Conservation (phyloP, 345 rosid genomes). For the Mallotus nudiflorus region DNA sequence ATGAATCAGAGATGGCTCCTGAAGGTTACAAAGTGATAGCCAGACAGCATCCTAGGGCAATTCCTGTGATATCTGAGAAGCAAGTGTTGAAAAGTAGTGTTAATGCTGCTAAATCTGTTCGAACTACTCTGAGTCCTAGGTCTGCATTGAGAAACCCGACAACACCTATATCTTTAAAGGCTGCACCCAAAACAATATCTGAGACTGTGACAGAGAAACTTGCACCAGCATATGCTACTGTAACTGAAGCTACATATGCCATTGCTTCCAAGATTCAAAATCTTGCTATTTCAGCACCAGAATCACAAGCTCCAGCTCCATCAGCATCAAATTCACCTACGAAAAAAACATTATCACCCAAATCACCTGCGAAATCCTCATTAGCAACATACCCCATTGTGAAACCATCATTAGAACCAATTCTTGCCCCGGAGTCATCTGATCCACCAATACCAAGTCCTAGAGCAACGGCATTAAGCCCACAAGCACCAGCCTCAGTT, state of each 20-base stretch:
- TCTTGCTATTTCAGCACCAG: slow-evolving; percentile 35
- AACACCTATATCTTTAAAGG: too few species aligned
- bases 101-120: background rate
- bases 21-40: slow-evolving; percentile 46
- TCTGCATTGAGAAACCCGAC: background rate
- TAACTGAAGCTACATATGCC: slow-evolving; percentile 45
- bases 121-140: background rate
- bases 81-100: slow-evolving; percentile 43
- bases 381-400: background rate
- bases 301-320: slow-evolving; percentile 8
- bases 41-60: slow-evolving; percentile 48
- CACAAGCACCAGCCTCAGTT: background rate
- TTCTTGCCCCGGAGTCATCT: background rate
- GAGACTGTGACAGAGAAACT: slow-evolving; percentile 45
- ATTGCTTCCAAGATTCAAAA: slow-evolving; percentile 51
- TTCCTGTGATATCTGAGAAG: slow-evolving; percentile 43
- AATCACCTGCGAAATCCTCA: background rate
- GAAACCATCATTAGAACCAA: background rate
- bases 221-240: slow-evolving; percentile 50
- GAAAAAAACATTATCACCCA: background rate
- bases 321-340: background rate
- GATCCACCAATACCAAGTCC: background rate
- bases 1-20: slow-evolving; percentile 71
- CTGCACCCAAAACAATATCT: slow-evolving; percentile 35
- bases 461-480: background rate